Evolutionary conservation across 108 stramenopile genomes (phyloP), one percentile per base, ranked within the genome.

Genomic region (Fragilaria radians): DNA sequence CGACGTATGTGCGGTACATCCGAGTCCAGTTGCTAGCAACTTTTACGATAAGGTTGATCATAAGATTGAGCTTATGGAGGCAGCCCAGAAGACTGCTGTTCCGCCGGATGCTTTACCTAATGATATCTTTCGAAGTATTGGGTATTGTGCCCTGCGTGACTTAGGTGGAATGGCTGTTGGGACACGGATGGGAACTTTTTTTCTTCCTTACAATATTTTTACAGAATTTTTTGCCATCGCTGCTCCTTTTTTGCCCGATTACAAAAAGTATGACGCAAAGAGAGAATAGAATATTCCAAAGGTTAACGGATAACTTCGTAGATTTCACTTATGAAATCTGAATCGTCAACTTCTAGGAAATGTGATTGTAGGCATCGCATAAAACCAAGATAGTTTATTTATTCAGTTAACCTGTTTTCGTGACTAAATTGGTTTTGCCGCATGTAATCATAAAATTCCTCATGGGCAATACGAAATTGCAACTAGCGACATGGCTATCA

Each of bases 1-100:
- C 69, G 99, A 99, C 71, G 95, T 99, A 3, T 81, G 90, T 46
- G 94, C 96, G 0, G 86, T 98, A 0, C 97, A 99, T 81, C 99
- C 99, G 0, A 90, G 87, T 19, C 99, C 99, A 0, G 99, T 98
- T 0, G 86, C 86, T 21, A 87, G 84, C 71, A 89, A 95, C 62
- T 99, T 99, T 81, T 99, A 98, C 73, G 81, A 84, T 53, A 72
- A 91, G 51, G 79, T 95, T 49, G 88, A 91, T 63, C 89, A 95
- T 63, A 91, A 92, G 79, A 88, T 95, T 70, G 90, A 95, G 29
- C 68, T 91, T 51, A 80, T 95, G 79, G 94, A 95, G 51, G 79
- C 79, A 22, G 93, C 91, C 18, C 88, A 94, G 57, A 88, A 94
- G 59, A 59, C 72, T 21, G 99, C 96, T 14, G 96, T 96, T 4